Evolutionary conservation across 1,284 basidiomycete genomes (phyloP).

Genomic region (Exobasidium cylindrosporum): DNA sequence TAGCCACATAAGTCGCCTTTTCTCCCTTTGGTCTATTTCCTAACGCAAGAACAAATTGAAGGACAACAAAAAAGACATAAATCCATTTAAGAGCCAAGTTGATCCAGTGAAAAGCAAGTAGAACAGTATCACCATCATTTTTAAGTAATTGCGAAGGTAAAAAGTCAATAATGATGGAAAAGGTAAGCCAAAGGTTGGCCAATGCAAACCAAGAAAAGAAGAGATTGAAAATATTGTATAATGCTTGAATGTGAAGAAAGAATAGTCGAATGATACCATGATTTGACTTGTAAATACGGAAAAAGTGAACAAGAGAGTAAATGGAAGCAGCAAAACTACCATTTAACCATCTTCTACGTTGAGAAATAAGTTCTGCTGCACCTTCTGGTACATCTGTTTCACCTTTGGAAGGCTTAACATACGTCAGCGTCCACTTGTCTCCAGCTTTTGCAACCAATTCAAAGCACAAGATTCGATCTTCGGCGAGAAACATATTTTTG

Average conservation of each 20-base stretch:
- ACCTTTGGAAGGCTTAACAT: constrained; percentile 91
- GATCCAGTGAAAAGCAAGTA: constrained; percentile 68
- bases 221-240: constrained; percentile 86
- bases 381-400: constrained; percentile 91
- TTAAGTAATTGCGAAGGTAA: constrained; percentile 71
- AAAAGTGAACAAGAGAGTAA: constrained; percentile 83
- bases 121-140: constrained; percentile 66
- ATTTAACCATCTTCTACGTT: constrained; percentile 91
- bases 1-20: constrained; percentile 73
- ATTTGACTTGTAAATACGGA: constrained; percentile 82
- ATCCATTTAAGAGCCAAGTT: constrained; percentile 79
- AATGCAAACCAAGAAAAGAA: constrained; percentile 89
- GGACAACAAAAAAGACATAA: constrained; percentile 79
- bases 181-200: constrained; percentile 91
- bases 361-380: constrained; percentile 76
- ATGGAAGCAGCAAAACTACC: constrained; percentile 95
- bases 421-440: constrained; percentile 83
- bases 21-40: constrained; percentile 94
- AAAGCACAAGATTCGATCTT: constrained; percentile 81
- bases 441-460: constrained; percentile 85
- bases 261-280: constrained; percentile 81
- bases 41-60: constrained; percentile 84
- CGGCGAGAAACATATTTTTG: constrained; percentile 63
- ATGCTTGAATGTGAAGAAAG: constrained; percentile 88
- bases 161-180: constrained; percentile 90